These are phyloP conservation scores for Plenodomus lindquistii DNA, from an alignment of 2,329 filamentous ascomycete genomes.

Conservation along the genomic window DNA sequence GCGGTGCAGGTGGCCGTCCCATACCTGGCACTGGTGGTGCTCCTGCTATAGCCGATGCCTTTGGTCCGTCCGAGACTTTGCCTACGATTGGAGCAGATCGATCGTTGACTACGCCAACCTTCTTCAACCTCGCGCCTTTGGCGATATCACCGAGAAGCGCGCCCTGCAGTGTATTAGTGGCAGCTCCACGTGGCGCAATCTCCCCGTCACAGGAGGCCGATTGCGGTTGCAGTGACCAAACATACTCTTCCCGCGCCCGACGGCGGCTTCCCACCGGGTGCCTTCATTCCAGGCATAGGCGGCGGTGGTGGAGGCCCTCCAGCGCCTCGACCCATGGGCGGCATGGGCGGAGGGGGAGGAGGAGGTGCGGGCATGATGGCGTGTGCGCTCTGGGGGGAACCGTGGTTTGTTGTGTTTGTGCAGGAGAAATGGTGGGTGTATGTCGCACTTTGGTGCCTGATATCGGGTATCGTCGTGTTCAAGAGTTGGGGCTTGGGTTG, in stretches of 20 bases:
- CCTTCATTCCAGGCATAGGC: constrained; percentile 41
- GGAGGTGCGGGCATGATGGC: constrained; percentile 40
- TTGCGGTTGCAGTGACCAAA: constrained; percentile 1
- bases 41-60: constrained; percentile 63
- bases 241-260: constrained; percentile 43
- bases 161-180: constrained; percentile 60
- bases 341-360: constrained; percentile 44
- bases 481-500: constrained; percentile 13
- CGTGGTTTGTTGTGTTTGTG: neutral
- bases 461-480: constrained; percentile 22
- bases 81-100: constrained; percentile 78
- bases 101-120: constrained; percentile 82
- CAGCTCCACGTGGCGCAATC: constrained; percentile 8
- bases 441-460: constrained; percentile 19
- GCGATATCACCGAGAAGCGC: constrained; percentile 85
- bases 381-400: constrained; percentile 12
- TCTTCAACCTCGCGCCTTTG: constrained; percentile 80
- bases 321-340: constrained; percentile 43
- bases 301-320: constrained; percentile 43
- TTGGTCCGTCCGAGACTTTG: constrained; percentile 59
- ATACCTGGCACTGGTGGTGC: constrained; percentile 80
- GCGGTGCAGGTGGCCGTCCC: constrained; percentile 51
- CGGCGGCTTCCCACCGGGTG: constrained; percentile 35
- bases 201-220: constrained; percentile 1
- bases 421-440: neutral